Conservation (phyloP, 768 basidiomycete species). For the Mycena vulgaris region DNA sequence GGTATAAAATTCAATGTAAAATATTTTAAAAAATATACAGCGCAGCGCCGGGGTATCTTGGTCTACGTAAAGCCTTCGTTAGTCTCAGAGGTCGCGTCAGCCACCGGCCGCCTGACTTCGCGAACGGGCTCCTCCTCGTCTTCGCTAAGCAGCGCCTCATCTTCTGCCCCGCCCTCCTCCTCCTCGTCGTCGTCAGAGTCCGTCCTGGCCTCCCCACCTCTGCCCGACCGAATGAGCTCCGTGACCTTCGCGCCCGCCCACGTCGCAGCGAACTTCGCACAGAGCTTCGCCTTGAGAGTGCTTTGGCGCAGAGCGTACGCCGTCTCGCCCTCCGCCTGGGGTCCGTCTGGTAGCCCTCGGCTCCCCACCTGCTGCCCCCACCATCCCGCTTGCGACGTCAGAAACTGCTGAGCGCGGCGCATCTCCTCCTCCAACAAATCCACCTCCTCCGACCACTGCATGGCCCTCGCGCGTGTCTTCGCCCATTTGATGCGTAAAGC, state of each 20-base stretch:
- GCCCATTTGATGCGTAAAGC: conserved; percentile 41
- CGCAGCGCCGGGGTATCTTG: too few species aligned
- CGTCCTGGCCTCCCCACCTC: not conserved
- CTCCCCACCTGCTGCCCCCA: conserved; percentile 8
- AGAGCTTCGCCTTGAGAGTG: too few species aligned
- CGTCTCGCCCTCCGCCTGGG: conserved; percentile 31
- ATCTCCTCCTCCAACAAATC: conserved; percentile 45
- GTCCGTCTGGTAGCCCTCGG: not conserved
- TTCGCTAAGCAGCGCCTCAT: too few species aligned
- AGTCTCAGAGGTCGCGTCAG: too few species aligned
- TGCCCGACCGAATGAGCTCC: not conserved
- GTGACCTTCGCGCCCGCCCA: not conserved
- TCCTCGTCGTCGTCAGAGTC: not conserved
- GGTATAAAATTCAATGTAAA: too few species aligned
- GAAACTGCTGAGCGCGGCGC: conserved; percentile 38
- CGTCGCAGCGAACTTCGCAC: not conserved
- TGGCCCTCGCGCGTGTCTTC: conserved; percentile 35
- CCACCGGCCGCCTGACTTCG: too few species aligned
- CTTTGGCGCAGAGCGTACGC: conserved; percentile 43
- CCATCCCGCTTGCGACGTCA: conserved; percentile 26
- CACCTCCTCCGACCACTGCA: conserved; percentile 42
- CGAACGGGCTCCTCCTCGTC: not conserved
- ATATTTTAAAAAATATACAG: too few species aligned
- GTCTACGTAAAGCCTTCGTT: too few species aligned
- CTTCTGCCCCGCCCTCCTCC: not conserved